Conservation (phyloP, 495 filamentous ascomycete genomes). For the Hypoxylon lenormandii region DNA sequence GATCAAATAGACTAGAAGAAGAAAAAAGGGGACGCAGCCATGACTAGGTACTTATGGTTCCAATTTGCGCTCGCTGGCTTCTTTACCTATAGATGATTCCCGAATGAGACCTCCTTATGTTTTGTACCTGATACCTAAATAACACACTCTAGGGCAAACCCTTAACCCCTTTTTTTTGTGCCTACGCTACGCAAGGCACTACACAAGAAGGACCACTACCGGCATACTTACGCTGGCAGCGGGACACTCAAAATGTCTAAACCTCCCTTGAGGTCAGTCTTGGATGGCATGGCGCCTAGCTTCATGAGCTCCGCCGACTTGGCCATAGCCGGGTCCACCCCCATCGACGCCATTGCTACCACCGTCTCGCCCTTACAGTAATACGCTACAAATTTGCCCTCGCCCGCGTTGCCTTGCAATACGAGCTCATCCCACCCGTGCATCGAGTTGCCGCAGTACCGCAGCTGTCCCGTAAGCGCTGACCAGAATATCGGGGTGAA, state of each 20-base stretch:
- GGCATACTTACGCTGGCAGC: slow-evolving; percentile 50
- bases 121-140: slow-evolving; percentile 21
- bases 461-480: slow-evolving; percentile 84
- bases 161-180: slow-evolving; percentile 4
- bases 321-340: slow-evolving; percentile 85
- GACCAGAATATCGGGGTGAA: slow-evolving; percentile 98
- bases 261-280: slow-evolving; percentile 78
- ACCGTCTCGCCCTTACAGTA: slow-evolving; percentile 88
- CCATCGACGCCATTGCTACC: slow-evolving; percentile 93
- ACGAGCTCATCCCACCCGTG: slow-evolving; percentile 87
- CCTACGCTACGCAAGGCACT: background rate
- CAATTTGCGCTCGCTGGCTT: slow-evolving; percentile 15
- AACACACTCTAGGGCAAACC: too few relatives aligned
- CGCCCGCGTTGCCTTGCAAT: slow-evolving; percentile 77
- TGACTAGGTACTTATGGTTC: background rate
- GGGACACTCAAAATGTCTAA: slow-evolving; percentile 74
- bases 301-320: slow-evolving; percentile 89
- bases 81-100: slow-evolving; percentile 1
- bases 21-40: background rate
- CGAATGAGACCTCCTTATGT: slow-evolving; percentile 8
- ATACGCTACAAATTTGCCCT: slow-evolving; percentile 87
- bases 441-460: slow-evolving; percentile 88
- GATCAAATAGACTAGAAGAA: background rate
- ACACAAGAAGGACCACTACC: background rate
- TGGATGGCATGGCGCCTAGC: slow-evolving; percentile 80